phyloP scores from a whole-genome alignment of 148 eudicot species.

The Beta vulgaris region DNA sequence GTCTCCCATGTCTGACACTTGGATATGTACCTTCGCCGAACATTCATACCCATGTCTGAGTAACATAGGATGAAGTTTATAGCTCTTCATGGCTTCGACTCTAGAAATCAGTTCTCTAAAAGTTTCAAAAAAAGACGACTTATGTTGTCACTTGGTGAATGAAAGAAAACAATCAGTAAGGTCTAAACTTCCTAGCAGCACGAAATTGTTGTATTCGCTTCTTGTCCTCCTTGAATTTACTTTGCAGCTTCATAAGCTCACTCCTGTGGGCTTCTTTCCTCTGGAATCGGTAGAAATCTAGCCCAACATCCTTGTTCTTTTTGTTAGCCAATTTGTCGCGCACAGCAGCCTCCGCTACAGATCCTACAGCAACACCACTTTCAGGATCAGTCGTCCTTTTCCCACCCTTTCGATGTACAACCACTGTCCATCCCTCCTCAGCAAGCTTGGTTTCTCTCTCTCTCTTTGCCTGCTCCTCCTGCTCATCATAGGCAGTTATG shows the following conservation, averaged over 20 bases:
- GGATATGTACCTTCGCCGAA: too few species aligned
- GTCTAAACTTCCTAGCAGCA: slow-evolving; percentile 84
- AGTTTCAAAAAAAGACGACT: neutral
- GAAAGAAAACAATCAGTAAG: slow-evolving; percentile 38
- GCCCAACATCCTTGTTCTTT: slow-evolving; percentile 68
- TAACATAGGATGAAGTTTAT: neutral
- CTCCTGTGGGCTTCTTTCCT: slow-evolving; percentile 78
- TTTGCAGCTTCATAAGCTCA: slow-evolving; percentile 80
- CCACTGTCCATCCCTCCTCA: slow-evolving; percentile 97
- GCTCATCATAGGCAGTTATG: slow-evolving; percentile 57
- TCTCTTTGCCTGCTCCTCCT: slow-evolving; percentile 69
- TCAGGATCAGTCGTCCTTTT: slow-evolving; percentile 88
- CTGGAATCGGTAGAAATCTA: slow-evolving; percentile 89
- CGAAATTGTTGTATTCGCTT: slow-evolving; percentile 81
- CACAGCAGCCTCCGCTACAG: slow-evolving; percentile 80
- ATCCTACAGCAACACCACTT: slow-evolving; percentile 82
- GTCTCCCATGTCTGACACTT: too few species aligned
- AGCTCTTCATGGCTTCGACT: neutral
- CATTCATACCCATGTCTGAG: too few species aligned
- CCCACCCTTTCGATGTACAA: slow-evolving; percentile 78
- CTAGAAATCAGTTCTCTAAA: neutral
- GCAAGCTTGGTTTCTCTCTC: slow-evolving; percentile 66
- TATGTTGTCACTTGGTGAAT: neutral
- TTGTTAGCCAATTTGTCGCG: slow-evolving; percentile 69
- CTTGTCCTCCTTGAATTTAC: slow-evolving; percentile 87